Evolutionary conservation across 768 basidiomycete genomes (phyloP), one percentile per base, ranked within the genome.

Genomic region (Lentinula sp.): DNA sequence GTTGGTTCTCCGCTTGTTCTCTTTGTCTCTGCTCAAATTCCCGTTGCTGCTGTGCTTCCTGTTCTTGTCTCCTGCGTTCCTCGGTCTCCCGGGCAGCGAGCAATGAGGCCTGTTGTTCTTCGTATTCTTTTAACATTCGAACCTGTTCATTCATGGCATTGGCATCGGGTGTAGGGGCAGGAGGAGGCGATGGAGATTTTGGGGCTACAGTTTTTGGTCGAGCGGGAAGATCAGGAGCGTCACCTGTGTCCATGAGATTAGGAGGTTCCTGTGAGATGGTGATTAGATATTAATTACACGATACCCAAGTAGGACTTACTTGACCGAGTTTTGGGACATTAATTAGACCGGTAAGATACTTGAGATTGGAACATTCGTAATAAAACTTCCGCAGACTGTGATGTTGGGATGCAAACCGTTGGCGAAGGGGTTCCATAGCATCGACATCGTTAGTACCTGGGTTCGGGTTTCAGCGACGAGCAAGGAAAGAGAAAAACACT

Each of bases 291-390:
- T 13, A 11, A 28, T 16, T 4, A 15, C n/a, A 4, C 16, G 28
- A 4, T 16, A 31, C 8, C 55, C 4, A 10, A 28, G 23, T 6
- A 31, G 18, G 10, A 28, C 21, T 57, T 50, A 62, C 84, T 45
- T 68, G 87, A 49, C 94, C 96, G 39, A 99, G 82, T 73, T 98
- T 99, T 10, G 97, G 97, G 2, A 99, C 95, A 72, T 98, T 99
- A 69, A 98, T 97, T 35, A 99, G 82, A 49, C 95, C 93, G 9
- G 97, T 99, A 57, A 99, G 76, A 74, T 97, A 99, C 73, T 97
- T 98, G 65, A 99, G 84, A 75, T 98, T 98, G 9, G 95, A 97
- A 71, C 97, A 99, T 71, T 99, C 97, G 71, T 98, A 98, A 78
- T 98, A 98, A 76, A 97, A 99, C 72, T 96, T 94, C 64, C 97